A percentile compares a stretch with the other conserved stretches of the same genome.
These are phyloP conservation scores for Cystobasidiaceae sp. DNA, from an alignment of 1,284 basidiomycete species.

Conservation along the genomic window DNA sequence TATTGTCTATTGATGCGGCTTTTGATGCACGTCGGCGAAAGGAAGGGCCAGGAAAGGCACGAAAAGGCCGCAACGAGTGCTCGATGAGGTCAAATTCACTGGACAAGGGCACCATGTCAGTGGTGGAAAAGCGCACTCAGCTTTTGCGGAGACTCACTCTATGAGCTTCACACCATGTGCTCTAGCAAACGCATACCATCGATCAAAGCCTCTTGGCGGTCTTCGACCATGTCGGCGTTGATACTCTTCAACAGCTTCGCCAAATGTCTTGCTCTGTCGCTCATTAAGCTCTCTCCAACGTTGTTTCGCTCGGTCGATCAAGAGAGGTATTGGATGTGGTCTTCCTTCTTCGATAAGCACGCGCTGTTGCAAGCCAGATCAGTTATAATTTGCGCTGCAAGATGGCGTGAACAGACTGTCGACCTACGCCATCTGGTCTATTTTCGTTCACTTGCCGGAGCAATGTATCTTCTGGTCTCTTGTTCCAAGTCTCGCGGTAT, in stretches of 20 bases:
- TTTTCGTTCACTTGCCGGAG: neutral
- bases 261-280: conserved; percentile 70
- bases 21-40: conserved; percentile 37
- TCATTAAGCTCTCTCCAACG: conserved; percentile 60
- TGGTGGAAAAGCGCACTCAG: neutral
- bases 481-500: conserved; percentile 11
- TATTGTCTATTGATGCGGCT: conserved; percentile 28
- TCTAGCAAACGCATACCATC: conserved; percentile 42
- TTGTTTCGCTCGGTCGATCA: conserved; percentile 72
- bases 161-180: conserved; percentile 40
- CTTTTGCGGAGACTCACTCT: no score
- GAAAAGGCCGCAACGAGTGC: conserved; percentile 40
- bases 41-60: conserved; percentile 38
- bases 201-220: conserved; percentile 17
- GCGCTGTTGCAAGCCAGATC: no score
- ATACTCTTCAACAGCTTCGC: conserved; percentile 74
- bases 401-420: no score
- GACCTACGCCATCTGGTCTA: conserved; percentile 4
- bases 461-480: neutral
- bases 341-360: conserved; percentile 19
- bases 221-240: conserved; percentile 62
- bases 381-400: no score
- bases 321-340: conserved; percentile 44
- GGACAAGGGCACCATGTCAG: neutral
- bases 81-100: conserved; percentile 43